Base-by-base conservation (phyloP, 441 rosid genomes). In the Populus trichocarpa region DNA sequence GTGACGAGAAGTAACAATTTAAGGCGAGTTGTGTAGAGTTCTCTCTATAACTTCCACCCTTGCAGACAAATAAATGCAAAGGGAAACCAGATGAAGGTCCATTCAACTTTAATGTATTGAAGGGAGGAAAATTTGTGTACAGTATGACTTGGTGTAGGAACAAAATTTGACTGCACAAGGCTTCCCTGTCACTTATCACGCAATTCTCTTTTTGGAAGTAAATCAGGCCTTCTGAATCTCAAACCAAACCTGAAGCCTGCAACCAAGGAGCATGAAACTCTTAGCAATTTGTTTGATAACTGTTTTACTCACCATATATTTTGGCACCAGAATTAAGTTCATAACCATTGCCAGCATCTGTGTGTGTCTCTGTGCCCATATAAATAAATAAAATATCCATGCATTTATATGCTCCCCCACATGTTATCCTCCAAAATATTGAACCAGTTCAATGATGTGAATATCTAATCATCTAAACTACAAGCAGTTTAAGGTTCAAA, bases 141-240 rank as follows among this genome's bases (percentile, higher is more conserved):
- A 2, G 75, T 57, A 33, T 46, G 61, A 50, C 35, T 61, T 36
- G 42, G 12, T 22, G 67, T 72, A 67, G 25, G 69, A 28, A 33
- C 59, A 74, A 68, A 66, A 72, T 25, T 64, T 28, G 28, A 57
- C 40, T 42, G 33, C 33, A 16, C 22, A 11, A 20, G 59, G 23
- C 53, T 25, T 50, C 67, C 50, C 12, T 76, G 70, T 70, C 82
- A 96, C 86, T 89, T 91, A 73, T 92, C 94, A 22, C 86, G 97
- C 75, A 87, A 64, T 83, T 94, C 97, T 84, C 85, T 86, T 76
- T 87, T 96, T 0, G 97, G 99, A 42, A 94, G 98, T 69, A 85
- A 76, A 81, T 94, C 99, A 75, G 50, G 84, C 82, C 93, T 89
- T 83, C 93, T 86, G 79, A 91, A 87, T 88, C 98, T 85, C 84